Conservation (phyloP, 768 basidiomycete genomes). For the Megacollybia marginata region DNA sequence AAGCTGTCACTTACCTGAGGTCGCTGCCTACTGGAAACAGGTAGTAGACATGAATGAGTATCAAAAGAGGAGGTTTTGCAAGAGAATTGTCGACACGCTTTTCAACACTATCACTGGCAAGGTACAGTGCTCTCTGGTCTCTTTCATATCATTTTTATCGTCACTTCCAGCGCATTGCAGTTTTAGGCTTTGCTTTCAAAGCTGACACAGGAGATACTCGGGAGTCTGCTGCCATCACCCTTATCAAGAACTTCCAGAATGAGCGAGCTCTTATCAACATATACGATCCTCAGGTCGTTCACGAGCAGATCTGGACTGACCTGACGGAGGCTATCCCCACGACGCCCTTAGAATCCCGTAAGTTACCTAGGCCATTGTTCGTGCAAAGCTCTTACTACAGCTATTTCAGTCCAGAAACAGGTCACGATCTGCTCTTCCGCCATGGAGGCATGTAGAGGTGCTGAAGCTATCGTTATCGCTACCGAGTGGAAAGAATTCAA, state of each 20-base stretch:
- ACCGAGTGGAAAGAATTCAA: slow-evolving; percentile 99
- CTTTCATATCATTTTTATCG: not conserved
- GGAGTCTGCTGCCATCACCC: slow-evolving; percentile 91
- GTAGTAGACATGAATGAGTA: slow-evolving; percentile 99
- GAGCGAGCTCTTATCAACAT: slow-evolving; percentile 84
- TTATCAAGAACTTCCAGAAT: slow-evolving; percentile 87
- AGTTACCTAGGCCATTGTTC: slow-evolving; percentile 20
- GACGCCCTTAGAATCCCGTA: slow-evolving; percentile 59
- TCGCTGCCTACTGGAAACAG: slow-evolving; percentile 95
- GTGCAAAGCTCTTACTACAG: no score
- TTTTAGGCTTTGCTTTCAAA: slow-evolving; percentile 98
- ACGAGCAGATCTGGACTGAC: slow-evolving; percentile 83
- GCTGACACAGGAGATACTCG: slow-evolving; percentile 99
- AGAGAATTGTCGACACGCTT: slow-evolving; percentile 92
- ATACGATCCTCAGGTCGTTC: slow-evolving; percentile 87
- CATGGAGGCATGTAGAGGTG: slow-evolving; percentile 78
- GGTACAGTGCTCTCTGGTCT: slow-evolving; percentile 29
- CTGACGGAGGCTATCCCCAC: slow-evolving; percentile 62
- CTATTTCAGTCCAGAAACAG: slow-evolving; percentile 72
- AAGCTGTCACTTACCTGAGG: slow-evolving; percentile 90
- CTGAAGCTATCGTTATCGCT: slow-evolving; percentile 92
- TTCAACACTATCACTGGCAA: slow-evolving; percentile 98
- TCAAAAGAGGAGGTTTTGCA: slow-evolving; percentile 94
- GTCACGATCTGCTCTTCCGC: slow-evolving; percentile 74
- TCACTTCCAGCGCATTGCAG: slow-evolving; percentile 67